Base-by-base conservation (phyloP, 208 protist genomes). In the Histomonas meleagridis region DNA sequence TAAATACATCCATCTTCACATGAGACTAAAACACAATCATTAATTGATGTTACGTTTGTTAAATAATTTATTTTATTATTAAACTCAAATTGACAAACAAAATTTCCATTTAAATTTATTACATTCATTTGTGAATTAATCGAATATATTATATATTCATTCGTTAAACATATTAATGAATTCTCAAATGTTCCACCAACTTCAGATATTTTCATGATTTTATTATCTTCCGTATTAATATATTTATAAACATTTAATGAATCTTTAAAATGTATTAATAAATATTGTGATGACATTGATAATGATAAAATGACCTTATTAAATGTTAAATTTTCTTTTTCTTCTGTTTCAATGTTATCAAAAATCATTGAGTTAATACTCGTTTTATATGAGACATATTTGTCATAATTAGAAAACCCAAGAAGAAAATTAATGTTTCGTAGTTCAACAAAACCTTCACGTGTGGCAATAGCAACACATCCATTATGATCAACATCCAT, bases 211-310 rank as follows among this genome's bases (percentile, higher is more conserved):
- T 86, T 86, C 38, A 51, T n/a, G 16, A 86, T 57, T 21, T 57
- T 57, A 21, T 57, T 18, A 57, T 21, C 18, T 57, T 7, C 53
- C n/a, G 16, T 26, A 65, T 10, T 10, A 28, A 10, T 26, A 35
- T 86, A 86, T 55, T 43, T 51, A 46, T 86, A 86, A 32, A 46
- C 55, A 16, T 38, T 55, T 18, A 86, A 18, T 43, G 40, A 28
- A 55, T 86, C 76, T 55, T 86, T 86, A 46, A 86, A 86, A 26
- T 86, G 76, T 18, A 86, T n/a, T 14, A 86, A 26, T n/a, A 86
- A 23, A 35, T 57, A 86, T 3, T 57, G 51, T 7, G 76, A 55
- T 32, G n/a, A 86, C 46, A 86, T 86, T 38, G 76, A 26, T 7
- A 46, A 51, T 0, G 76, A 86, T 21, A 46, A 40, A 46, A 86